These are phyloP conservation scores for Zygotorulaspora chibaensis DNA, from an alignment of 805 yeast genomes.

Conservation along the genomic window DNA sequence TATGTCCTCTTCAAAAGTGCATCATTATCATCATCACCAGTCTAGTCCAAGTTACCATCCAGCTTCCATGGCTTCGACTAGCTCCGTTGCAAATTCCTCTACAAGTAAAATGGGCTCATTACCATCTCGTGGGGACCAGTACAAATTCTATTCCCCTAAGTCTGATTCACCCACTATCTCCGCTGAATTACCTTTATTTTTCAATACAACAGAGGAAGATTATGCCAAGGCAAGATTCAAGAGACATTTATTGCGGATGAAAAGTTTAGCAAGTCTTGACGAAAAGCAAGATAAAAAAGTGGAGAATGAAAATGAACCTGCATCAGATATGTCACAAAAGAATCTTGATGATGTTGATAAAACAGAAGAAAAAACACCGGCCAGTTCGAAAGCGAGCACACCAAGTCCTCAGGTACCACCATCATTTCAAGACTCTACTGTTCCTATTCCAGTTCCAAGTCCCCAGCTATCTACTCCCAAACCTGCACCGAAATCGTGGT, in stretches of 20 bases:
- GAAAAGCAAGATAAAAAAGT: not conserved
- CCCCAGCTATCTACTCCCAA: constrained; percentile 17
- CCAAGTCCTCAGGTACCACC: not conserved
- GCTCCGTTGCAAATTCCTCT: constrained; percentile 1
- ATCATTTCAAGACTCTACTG: constrained; percentile 1
- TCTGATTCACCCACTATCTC: constrained; percentile 10
- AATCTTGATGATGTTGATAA: not conserved
- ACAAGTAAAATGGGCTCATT: constrained; percentile 2
- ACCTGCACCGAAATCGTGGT: constrained; percentile 31
- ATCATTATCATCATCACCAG: constrained; percentile 18
- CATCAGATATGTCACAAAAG: not conserved
- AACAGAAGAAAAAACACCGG: not conserved
- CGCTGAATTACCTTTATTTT: constrained; percentile 28
- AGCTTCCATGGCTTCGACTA: constrained; percentile 5
- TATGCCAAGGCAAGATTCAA: constrained; percentile 31
- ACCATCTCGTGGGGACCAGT: constrained; percentile 20
- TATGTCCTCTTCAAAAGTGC: constrained; percentile 12
- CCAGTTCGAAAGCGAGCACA: not conserved
- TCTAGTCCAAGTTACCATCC: constrained; percentile 14
- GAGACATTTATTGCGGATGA: constrained; percentile 21
- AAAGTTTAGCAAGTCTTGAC: constrained; percentile 1
- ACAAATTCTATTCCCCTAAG: constrained; percentile 27
- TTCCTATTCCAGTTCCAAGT: constrained; percentile 4
- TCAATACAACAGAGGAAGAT: constrained; percentile 30
- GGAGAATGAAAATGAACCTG: not conserved